phyloP scores from a whole-genome alignment of 2,329 filamentous ascomycete species.

The Didymella glomerata region DNA sequence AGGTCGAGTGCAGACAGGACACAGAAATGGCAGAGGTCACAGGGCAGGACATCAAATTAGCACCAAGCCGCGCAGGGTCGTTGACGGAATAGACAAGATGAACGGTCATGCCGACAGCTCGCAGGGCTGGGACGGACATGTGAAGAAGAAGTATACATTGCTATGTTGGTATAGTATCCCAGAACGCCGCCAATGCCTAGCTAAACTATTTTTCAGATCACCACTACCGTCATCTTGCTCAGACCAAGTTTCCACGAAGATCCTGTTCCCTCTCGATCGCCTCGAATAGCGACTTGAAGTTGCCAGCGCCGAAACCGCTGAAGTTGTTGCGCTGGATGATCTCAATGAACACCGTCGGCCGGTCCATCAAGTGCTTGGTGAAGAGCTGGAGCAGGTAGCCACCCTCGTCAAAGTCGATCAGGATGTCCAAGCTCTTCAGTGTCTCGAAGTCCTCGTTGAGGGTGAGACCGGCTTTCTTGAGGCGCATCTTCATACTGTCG shows the following conservation, averaged over 20 bases:
- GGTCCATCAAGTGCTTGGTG: slow-evolving; percentile 83
- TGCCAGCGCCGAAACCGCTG: slow-evolving; percentile 90
- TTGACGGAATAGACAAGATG: too few species aligned
- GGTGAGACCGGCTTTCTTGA: slow-evolving; percentile 68
- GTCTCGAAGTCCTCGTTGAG: slow-evolving; percentile 82
- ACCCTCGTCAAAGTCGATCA: slow-evolving; percentile 94
- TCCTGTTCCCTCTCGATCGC: slow-evolving; percentile 94
- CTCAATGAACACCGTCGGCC: slow-evolving; percentile 94
- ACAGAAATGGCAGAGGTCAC: too few species aligned
- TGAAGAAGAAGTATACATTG: slow-evolving; percentile 4
- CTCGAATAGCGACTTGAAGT: slow-evolving; percentile 95
- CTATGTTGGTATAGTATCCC: slow-evolving; percentile 18
- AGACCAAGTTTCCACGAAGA: slow-evolving; percentile 76
- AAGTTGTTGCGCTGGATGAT: slow-evolving; percentile 94
- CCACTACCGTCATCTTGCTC: neutral
- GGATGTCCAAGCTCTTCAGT: slow-evolving; percentile 79
- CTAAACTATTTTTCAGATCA: slow-evolving; percentile 3
- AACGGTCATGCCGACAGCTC: too few species aligned
- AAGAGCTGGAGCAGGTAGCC: slow-evolving; percentile 78
- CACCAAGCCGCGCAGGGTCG: too few species aligned
- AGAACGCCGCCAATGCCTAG: slow-evolving; percentile 17
- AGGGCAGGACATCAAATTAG: too few species aligned
- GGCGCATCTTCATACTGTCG: slow-evolving; percentile 73
- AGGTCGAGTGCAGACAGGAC: too few species aligned
- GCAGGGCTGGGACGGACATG: neutral